A percentile compares a stretch with the other conserved stretches of the same genome.
Conservation (phyloP, 2,329 filamentous ascomycete species). For the Stachybotrys elegans region DNA sequence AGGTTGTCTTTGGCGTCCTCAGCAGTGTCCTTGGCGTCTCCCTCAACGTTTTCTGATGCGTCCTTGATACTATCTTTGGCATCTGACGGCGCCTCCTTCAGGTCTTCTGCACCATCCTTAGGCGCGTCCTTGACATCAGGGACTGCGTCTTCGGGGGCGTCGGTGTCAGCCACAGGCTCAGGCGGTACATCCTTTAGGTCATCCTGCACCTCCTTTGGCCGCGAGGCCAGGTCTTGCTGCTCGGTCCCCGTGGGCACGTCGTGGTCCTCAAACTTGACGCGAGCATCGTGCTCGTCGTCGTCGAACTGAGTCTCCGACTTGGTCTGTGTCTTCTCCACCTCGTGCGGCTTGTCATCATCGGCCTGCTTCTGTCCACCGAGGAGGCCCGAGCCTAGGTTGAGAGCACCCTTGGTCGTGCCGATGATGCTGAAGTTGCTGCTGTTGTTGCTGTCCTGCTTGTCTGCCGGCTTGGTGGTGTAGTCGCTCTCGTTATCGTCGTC, state of each 20-base stretch:
- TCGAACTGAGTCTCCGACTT: conserved; percentile 9
- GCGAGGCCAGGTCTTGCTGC: conserved; percentile 3
- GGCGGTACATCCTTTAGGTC: conserved; percentile 6
- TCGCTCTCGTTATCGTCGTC: conserved; percentile 32
- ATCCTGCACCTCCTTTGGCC: conserved; percentile 4
- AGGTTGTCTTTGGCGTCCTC: conserved; percentile 8
- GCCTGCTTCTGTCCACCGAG: conserved; percentile 13
- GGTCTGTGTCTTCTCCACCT: conserved; percentile 12
- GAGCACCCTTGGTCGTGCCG: conserved; percentile 21
- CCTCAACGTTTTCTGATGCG: conserved; percentile 7
- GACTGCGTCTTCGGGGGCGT: conserved; percentile 6
- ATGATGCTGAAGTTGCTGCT: conserved; percentile 22
- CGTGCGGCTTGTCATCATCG: conserved; percentile 5
- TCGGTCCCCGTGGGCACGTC: conserved; percentile 6
- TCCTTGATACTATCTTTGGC: conserved; percentile 3
- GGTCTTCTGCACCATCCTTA: not conserved
- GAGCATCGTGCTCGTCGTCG: conserved; percentile 8
- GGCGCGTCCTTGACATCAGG: not conserved
- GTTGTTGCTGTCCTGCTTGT: conserved; percentile 23
- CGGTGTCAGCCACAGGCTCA: conserved; percentile 5
- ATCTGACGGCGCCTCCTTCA: conserved; percentile 4
- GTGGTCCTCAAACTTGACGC: conserved; percentile 13
- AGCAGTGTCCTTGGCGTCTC: conserved; percentile 4
- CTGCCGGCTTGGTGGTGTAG: conserved; percentile 29
- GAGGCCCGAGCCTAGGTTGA: conserved; percentile 18